Base-by-base conservation (phyloP, 2,329 filamentous ascomycete species). In the Fusarium euwallaceae region DNA sequence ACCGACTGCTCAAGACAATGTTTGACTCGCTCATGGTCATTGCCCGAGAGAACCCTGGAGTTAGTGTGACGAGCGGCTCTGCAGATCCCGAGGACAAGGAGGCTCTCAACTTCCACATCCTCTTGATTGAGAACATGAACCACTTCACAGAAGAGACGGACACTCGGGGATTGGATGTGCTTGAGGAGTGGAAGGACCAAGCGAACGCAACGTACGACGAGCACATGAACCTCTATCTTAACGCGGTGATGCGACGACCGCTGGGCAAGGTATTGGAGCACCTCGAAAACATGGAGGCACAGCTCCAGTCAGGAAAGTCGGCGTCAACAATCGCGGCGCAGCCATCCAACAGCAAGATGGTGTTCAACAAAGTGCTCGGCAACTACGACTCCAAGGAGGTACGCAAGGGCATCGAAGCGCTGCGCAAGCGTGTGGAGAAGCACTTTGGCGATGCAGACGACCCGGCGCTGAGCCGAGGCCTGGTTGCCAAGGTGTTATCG, bases 91-190 rank as follows among this genome's bases (percentile, higher is more conserved):
- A 98, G 82, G 97, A 98, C 81, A 98, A 99, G 84, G 95, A 98
- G 82, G 94, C 95, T 6, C 89, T 99, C 70, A 98, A 98, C 84
- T 98, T 97, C 84, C 95, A 98, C 83, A 98, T 99, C 78, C 88
- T 98, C 37, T 88, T 98, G 64, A 98, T 99, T 76, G 96, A 99
- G 83, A 99, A 99, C 83, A 98, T 98, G 95, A 97, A 98, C 80
- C 95, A 98, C 83, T 98, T 97, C 84, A 87, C 97, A 12, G 95
- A 98, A 81, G 95, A 98, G 82, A 93, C 97, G 10, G 94, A 97
- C 76, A 88, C 92, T 17, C 89, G 91, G 20, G 88, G 90, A 41
- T 91, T 97, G 72, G 89, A 93, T 9, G 91, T 97, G 1, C 88
- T 98, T 6, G 91, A 94, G 70, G 91, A 94, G 76, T 98, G 95